Percentiles rank a stretch among this genome's conserved stretches.
These are phyloP conservation scores for Spirogloea muscicola DNA, from an alignment of 139 green algal genomes.

Conservation along the genomic window DNA sequence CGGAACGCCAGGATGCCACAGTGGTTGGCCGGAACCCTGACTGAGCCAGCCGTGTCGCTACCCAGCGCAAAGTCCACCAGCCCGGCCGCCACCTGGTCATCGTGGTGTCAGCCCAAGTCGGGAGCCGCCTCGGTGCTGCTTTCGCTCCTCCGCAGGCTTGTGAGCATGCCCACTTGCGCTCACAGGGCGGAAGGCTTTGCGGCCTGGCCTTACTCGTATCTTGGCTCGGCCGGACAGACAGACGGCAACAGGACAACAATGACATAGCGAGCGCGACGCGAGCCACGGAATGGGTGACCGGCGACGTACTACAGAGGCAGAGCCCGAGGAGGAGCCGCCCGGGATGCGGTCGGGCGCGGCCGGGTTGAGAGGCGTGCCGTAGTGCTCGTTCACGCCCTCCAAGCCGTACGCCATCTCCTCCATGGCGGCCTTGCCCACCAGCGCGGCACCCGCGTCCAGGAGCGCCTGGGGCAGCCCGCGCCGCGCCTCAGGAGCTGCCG, in stretches of 20 bases:
- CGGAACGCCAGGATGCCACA: constrained; percentile 83
- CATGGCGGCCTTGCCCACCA: constrained; percentile 81
- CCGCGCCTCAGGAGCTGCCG: no score
- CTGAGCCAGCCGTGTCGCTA: constrained; percentile 84
- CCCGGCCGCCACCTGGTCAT: constrained; percentile 14
- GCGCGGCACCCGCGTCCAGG: constrained; percentile 21
- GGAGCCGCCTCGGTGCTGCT: no score
- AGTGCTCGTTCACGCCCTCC: constrained; percentile 80
- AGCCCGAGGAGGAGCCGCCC: constrained; percentile 87
- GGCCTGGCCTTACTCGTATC: no score
- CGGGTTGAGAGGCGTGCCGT: constrained; percentile 82
- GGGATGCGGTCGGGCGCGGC: constrained; percentile 73
- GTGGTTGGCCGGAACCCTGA: constrained; percentile 82
- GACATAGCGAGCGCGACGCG: no score
- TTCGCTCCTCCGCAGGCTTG: no score
- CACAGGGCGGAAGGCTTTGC: no score
- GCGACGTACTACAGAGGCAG: constrained; percentile 67
- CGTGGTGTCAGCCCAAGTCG: no score
- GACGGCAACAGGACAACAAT: no score
- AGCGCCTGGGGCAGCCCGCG: constrained; percentile 9
- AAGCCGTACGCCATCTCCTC: constrained; percentile 83
- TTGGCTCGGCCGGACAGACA: no score
- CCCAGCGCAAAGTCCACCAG: constrained; percentile 63
- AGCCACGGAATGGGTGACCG: background rate
- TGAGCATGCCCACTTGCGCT: no score